Base-by-base conservation (phyloP, 306 rosid genomes). In the Quercus variabilis region DNA sequence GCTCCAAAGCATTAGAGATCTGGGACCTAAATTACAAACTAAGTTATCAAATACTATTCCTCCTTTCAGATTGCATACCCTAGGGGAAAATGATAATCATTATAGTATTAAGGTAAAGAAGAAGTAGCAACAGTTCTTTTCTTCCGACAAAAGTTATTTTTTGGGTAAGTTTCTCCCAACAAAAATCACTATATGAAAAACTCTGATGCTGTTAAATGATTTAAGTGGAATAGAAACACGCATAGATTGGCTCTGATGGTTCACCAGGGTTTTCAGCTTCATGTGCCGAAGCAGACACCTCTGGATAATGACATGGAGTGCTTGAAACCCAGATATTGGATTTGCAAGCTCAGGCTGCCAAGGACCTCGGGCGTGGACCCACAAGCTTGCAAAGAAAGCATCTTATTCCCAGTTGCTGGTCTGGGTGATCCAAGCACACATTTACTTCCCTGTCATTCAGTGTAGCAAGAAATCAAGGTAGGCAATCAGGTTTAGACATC, bases 391-490 rank as follows among this genome's bases (percentile, higher is more conserved):
- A 84, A 71, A 79, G 92, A 74, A 58, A 77, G 80, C 90, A 87
- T 83, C 87, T 86, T 88, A 87, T 69, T 85, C 89, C 85, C 88
- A 80, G 81, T 76, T 82, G 89, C 85, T 80, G 89, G 86, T 88
- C 87, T 87, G 89, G 91, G 85, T 76, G 86, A 86, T 81, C 86
- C 86, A 90, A 92, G 91, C 77, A 86, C 67, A 89, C 90, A 92
- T 85, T 91, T 92, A 89, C 80, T 90, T 84, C 63, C 96, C 99
- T 90, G 97, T 84, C 91, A 92, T 87, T 77, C 85, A 87, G 87
- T 82, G 82, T 73, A 85, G 82, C 76, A 71, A 90, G 69, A 86
- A 85, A 85, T 88, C 79, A 92, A 71, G 86, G 86, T 73, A 80
- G 80, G 81, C 87, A 68, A 79, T 87, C 75, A 75, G 83, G 78